These are phyloP conservation scores for Leptographium radiaticola DNA, from an alignment of 2,329 filamentous ascomycete genomes.

Conservation along the genomic window DNA sequence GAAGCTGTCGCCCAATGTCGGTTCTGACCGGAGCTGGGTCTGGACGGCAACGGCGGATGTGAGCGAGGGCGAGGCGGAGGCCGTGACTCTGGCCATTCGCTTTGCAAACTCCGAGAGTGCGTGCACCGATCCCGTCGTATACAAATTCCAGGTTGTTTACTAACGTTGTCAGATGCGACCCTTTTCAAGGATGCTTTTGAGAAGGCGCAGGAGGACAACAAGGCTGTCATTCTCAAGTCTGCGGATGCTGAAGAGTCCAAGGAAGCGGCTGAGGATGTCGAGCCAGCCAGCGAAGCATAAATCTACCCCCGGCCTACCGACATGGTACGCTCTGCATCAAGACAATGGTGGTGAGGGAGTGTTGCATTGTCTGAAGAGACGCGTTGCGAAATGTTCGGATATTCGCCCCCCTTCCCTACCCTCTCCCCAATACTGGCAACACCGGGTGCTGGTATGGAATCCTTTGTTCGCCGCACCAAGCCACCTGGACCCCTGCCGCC, in stretches of 20 bases:
- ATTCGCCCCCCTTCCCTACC: no score
- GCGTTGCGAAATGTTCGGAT: no score
- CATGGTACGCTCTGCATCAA: not conserved
- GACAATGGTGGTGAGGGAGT: not conserved
- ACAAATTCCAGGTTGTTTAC: no score
- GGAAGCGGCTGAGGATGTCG: slow-evolving; percentile 15
- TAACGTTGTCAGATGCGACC: slow-evolving; percentile 62
- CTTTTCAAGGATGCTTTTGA: slow-evolving; percentile 95
- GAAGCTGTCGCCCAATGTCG: slow-evolving; percentile 97
- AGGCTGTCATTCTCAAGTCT: slow-evolving; percentile 51
- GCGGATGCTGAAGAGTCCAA: slow-evolving; percentile 17
- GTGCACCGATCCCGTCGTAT: slow-evolving; percentile 20
- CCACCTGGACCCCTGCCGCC: not conserved
- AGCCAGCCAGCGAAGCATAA: slow-evolving; percentile 6
- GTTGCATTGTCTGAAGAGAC: no score
- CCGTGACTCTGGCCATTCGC: slow-evolving; percentile 88
- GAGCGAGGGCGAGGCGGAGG: slow-evolving; percentile 94
- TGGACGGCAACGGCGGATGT: slow-evolving; percentile 98
- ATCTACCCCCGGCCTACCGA: not conserved
- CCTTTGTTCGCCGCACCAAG: not conserved
- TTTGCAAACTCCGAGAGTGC: slow-evolving; percentile 96
- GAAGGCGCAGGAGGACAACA: slow-evolving; percentile 94
- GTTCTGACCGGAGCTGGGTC: slow-evolving; percentile 96
- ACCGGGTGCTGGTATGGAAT: not conserved
- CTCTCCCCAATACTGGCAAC: no score